Conservation (phyloP, 495 filamentous ascomycete species). For the Talaromyces proteolyticus region DNA sequence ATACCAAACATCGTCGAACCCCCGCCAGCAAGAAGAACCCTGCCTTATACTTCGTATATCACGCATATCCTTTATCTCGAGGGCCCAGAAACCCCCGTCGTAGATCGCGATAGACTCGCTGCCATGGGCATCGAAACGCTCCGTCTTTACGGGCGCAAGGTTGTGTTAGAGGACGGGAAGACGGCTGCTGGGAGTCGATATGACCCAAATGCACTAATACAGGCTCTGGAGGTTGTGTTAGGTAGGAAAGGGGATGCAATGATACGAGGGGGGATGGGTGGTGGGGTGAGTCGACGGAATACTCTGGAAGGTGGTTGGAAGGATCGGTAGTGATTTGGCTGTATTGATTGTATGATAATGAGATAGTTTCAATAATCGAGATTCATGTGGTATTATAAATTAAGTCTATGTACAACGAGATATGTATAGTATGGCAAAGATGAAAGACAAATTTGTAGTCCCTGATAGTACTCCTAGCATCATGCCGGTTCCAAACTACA, state of each 20-base stretch:
- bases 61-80: conserved; percentile 83
- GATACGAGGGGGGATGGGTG: conserved; percentile 32
- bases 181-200: conserved; percentile 55
- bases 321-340: conserved; percentile 13
- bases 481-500: too few relatives aligned
- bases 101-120: conserved; percentile 59
- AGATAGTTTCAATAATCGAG: too few relatives aligned
- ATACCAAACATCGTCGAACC: conserved; percentile 10
- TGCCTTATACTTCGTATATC: conserved; percentile 56
- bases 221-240: conserved; percentile 73
- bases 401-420: too few relatives aligned
- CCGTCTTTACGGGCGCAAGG: conserved; percentile 66
- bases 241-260: conserved; percentile 57
- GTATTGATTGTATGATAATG: too few relatives aligned
- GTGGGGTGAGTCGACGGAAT: conserved; percentile 60
- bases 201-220: conserved; percentile 67
- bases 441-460: not conserved
- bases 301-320: conserved; percentile 44
- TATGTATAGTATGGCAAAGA: not conserved
- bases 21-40: not conserved
- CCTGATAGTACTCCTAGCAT: too few relatives aligned
- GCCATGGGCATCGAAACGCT: conserved; percentile 70
- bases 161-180: conserved; percentile 27
- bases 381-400: too few relatives aligned
- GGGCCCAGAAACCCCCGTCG: conserved; percentile 59